These are phyloP conservation scores for Hymenoscyphus scutula DNA, from an alignment of 2,329 filamentous ascomycete genomes.

Conservation along the genomic window DNA sequence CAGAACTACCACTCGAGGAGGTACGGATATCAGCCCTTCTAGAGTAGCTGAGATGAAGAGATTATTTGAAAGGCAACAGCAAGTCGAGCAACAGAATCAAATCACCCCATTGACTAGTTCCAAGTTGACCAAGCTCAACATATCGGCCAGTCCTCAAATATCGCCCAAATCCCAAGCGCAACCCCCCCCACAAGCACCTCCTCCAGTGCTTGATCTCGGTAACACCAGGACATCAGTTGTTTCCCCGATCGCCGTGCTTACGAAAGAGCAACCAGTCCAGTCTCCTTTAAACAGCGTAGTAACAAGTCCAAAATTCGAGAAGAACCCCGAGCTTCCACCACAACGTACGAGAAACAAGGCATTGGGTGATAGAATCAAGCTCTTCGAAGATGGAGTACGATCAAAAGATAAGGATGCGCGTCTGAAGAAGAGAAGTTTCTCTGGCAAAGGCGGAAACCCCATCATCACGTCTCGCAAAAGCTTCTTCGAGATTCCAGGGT, in stretches of 20 bases:
- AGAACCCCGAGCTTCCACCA: background rate
- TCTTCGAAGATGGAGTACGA: conserved; percentile 24
- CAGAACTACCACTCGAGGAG: background rate
- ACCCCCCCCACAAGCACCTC: background rate
- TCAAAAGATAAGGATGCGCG: conserved; percentile 5
- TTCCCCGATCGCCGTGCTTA: conserved; percentile 7
- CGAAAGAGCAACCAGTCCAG: background rate
- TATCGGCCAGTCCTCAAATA: background rate
- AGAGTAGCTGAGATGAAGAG: conserved; percentile 30
- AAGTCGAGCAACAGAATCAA: background rate
- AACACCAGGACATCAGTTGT: conserved; percentile 4
- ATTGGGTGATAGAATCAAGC: conserved; percentile 30
- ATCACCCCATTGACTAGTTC: background rate
- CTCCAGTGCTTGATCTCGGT: background rate
- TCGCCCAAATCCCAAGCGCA: background rate
- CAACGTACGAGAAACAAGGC: conserved; percentile 18
- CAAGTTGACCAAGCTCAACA: background rate
- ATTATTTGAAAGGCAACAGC: conserved; percentile 24
- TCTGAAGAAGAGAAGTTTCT: conserved; percentile 15
- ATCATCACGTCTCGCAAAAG: conserved; percentile 15
- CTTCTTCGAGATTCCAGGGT: conserved; percentile 21
- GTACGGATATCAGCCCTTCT: background rate
- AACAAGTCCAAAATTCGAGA: background rate
- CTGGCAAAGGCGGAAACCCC: conserved; percentile 19
- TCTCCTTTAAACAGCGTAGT: background rate